phyloP scores from a whole-genome alignment of 257 asterid species.

The Mentha longifolia region DNA sequence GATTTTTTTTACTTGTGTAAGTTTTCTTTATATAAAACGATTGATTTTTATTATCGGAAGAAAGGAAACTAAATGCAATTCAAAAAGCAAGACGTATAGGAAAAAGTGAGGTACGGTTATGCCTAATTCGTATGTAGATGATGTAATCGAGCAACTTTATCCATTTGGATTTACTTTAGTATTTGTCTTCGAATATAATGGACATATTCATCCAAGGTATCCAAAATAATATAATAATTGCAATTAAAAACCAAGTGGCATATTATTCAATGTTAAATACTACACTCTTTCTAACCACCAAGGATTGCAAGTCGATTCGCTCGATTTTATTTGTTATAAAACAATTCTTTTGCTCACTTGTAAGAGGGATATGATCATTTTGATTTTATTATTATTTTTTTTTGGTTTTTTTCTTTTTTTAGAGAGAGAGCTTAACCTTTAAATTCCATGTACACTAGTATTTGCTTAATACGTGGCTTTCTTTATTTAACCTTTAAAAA shows the following conservation, averaged over 20 bases:
- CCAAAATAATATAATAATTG: not conserved
- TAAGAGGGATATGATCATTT: no score
- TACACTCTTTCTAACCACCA: constrained; percentile 12
- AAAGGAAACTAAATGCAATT: not conserved
- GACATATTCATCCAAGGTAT: constrained; percentile 3
- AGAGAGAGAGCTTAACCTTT: no score
- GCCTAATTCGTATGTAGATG: not conserved
- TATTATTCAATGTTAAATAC: not conserved
- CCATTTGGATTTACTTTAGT: constrained; percentile 4
- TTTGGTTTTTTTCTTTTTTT: no score
- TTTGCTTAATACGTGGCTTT: no score
- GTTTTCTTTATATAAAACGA: not conserved
- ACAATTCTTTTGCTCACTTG: no score
- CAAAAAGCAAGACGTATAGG: not conserved
- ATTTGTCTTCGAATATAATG: constrained; percentile 20
- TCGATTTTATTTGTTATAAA: no score
- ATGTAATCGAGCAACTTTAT: constrained; percentile 9
- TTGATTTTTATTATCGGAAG: not conserved
- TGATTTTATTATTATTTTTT: no score
- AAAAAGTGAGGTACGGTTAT: not conserved
- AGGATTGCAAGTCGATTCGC: not conserved
- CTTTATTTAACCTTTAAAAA: no score
- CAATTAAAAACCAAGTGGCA: not conserved
- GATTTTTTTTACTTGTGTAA: not conserved
- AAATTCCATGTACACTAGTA: no score